Evolutionary conservation across 345 rosid genomes (phyloP).

Genomic region (Moricandia arvensis): DNA sequence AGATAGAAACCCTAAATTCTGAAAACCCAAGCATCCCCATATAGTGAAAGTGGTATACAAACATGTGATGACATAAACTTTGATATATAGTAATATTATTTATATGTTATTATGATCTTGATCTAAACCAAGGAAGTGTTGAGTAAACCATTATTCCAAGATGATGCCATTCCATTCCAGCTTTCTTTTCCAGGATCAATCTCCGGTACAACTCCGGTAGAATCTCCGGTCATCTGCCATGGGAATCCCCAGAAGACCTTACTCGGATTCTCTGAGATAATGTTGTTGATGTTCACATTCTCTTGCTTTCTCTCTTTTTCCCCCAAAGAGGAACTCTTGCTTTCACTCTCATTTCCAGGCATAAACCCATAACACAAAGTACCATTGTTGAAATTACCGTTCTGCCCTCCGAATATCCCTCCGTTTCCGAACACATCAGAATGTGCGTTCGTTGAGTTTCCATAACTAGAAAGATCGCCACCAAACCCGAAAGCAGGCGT

Average conservation of each 20-base stretch:
- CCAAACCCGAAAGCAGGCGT: conserved; percentile 41
- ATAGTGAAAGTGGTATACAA: conserved; percentile 30
- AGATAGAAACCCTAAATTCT: conserved; percentile 20
- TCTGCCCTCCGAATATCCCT: conserved; percentile 45
- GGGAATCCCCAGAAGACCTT: conserved; percentile 65
- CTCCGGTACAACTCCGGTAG: conserved; percentile 35
- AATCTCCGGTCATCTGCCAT: conserved; percentile 64
- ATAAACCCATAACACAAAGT: conserved; percentile 39
- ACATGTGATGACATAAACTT: conserved; percentile 26
- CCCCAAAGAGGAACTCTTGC: conserved; percentile 32
- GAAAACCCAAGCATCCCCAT: conserved; percentile 24
- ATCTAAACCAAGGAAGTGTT: conserved; percentile 51
- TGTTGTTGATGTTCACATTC: conserved; percentile 36
- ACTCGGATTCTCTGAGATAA: conserved; percentile 32
- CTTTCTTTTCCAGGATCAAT: conserved; percentile 47
- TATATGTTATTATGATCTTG: not conserved
- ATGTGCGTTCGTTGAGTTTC: conserved; percentile 28
- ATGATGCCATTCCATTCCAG: conserved; percentile 51
- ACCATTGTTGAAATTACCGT: conserved; percentile 37
- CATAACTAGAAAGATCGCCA: conserved; percentile 49
- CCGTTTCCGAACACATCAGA: conserved; percentile 41
- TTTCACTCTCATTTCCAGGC: conserved; percentile 33
- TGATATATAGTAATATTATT: conserved; percentile 13
- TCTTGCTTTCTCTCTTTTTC: conserved; percentile 53
- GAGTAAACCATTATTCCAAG: conserved; percentile 53